phyloP scores from a whole-genome alignment of 2,329 filamentous ascomycete species.

The Grosmannia penicillata region DNA sequence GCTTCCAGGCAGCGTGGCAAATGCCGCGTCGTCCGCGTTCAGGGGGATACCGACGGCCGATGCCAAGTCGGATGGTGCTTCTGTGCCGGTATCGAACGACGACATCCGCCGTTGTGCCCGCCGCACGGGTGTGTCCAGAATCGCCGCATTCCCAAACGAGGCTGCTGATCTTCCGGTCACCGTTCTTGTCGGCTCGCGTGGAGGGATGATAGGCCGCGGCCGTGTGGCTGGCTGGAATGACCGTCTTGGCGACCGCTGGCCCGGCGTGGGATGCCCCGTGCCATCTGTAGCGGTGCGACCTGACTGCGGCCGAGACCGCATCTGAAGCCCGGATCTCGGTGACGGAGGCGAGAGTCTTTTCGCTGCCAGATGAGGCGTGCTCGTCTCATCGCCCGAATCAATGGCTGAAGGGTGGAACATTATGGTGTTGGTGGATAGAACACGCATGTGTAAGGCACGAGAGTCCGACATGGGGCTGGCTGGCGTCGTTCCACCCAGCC shows the following conservation, averaged over 20 bases:
- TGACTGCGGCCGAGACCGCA: conserved; percentile 19
- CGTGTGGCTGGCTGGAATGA: conserved; percentile 29
- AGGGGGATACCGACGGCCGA: conserved; percentile 33
- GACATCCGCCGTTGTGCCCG: conserved; percentile 31
- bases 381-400: not conserved
- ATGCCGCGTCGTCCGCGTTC: conserved; percentile 32
- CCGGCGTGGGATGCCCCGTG: conserved; percentile 21
- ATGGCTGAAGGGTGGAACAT: conserved; percentile 55
- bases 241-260: conserved; percentile 32
- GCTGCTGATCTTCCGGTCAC: conserved; percentile 40
- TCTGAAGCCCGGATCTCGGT: conserved; percentile 16
- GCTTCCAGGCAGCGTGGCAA: conserved; percentile 53
- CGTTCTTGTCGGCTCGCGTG: conserved; percentile 35
- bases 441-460: conserved; percentile 47
- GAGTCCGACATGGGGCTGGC: conserved; percentile 2
- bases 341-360: conserved; percentile 23
- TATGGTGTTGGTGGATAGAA: conserved; percentile 69
- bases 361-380: not conserved
- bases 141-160: conserved; percentile 16
- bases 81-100: conserved; percentile 56
- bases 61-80: conserved; percentile 46
- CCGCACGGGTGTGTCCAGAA: conserved; percentile 30
- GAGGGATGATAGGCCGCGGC: conserved; percentile 41
- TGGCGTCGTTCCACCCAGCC: not conserved
- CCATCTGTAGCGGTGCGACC: too few relatives aligned